phyloP scores from a whole-genome alignment of 495 filamentous ascomycete species.

The Lasiosphaeria hispida region DNA sequence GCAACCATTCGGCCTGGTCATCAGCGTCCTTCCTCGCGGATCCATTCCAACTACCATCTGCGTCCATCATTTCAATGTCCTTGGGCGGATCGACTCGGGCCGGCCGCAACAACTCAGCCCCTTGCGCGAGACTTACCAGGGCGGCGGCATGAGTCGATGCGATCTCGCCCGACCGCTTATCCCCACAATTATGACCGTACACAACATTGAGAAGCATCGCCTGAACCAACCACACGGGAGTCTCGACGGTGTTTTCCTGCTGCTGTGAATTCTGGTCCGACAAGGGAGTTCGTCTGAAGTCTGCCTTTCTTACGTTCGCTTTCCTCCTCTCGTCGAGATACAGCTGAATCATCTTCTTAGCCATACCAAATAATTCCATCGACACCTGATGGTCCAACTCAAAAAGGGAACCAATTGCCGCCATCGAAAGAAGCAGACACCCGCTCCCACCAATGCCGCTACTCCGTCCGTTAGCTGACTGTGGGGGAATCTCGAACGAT shows the following conservation, averaged over 20 bases:
- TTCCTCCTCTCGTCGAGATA: slow-evolving; percentile 92
- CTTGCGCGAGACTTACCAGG: slow-evolving; percentile 84
- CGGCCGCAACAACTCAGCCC: slow-evolving; percentile 70
- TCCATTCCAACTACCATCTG: slow-evolving; percentile 49
- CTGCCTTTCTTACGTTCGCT: slow-evolving; percentile 78
- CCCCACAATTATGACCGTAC: slow-evolving; percentile 93
- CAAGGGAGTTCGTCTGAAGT: slow-evolving; percentile 59
- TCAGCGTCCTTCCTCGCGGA: slow-evolving; percentile 52
- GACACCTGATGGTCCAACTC: slow-evolving; percentile 78
- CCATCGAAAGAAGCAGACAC: slow-evolving; percentile 91
- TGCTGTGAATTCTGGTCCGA: slow-evolving; percentile 48
- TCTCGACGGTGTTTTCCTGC: slow-evolving; percentile 69
- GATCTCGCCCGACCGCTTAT: slow-evolving; percentile 85
- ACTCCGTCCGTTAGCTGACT: slow-evolving; percentile 58
- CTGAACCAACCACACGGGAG: slow-evolving; percentile 95
- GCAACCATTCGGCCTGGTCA: slow-evolving; percentile 79
- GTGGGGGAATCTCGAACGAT: slow-evolving; percentile 78
- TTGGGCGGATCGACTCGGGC: slow-evolving; percentile 40
- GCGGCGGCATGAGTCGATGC: slow-evolving; percentile 89
- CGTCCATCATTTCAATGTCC: slow-evolving; percentile 45
- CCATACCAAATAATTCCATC: slow-evolving; percentile 85
- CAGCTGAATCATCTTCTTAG: slow-evolving; percentile 91
- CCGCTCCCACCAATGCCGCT: slow-evolving; percentile 78
- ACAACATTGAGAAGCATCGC: slow-evolving; percentile 97
- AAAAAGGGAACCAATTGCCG: slow-evolving; percentile 93